Base-by-base conservation (phyloP, 306 rosid genomes). In the Vigna nakashimae region DNA sequence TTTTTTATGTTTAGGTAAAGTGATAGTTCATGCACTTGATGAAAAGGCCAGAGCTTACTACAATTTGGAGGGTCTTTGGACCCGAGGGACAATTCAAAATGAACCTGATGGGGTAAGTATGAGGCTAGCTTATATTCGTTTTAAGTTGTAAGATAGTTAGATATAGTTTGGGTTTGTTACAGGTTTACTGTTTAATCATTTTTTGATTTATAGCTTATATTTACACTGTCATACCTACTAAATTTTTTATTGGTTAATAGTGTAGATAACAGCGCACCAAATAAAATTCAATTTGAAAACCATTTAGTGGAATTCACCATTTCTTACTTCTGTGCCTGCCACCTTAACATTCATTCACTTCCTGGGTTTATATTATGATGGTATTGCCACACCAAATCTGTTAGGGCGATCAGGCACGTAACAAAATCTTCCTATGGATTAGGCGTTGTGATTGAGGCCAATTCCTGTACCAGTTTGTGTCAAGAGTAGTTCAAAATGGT, bases 31-130 rank as follows among this genome's bases (percentile, higher is more conserved):
- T 73, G 98, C 98, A 34, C 93, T 95, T 17, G 98, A 95, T 70
- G 98, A 95, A 87, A 91, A 89, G 53, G 98, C 98, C 43, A 92
- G 98, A 83, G 88, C 87, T 52, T 95, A 95, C 84, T 95, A 95
- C 86, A 91, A 91, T 85, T 84, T 95, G 87, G 98, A 95, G 86
- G 62, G 78, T 59, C 92, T 95, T 66, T 95, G 96, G 93, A 79
- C 87, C 64, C 53, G 83, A 0, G 82, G 81, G 78, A 71, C 87
- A 42, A 57, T 88, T 38, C 90, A 71, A 59, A 76, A 81, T 71
- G 98, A 91, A 51, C 82, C 88, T 43, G 48, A 60, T 57, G 89
- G 69, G 91, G 97, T 91, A 78, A 76, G 62, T 26, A 65, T 50
- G 74, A 24, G 13, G 49, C 80, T 52, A 32, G n/a, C 34, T 63